Base-by-base conservation (phyloP, 2,329 filamentous ascomycete genomes). In the Colletotrichum zoysiae region DNA sequence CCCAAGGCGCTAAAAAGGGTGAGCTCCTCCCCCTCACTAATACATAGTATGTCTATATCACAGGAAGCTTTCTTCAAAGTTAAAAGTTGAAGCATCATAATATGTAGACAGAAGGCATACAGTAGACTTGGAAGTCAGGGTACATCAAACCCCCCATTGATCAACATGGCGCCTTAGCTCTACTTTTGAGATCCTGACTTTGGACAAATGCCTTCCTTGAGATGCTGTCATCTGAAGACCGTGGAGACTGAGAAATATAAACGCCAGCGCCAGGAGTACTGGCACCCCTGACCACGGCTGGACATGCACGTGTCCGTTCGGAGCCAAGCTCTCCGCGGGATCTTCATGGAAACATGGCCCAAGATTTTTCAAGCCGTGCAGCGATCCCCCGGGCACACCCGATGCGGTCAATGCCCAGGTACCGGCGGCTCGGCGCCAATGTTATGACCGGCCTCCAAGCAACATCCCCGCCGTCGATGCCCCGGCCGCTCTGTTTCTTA, bases 401-500 rank as follows among this genome's bases (percentile, higher is more conserved):
- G 51, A 57, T 58, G 6, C 18, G 51, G 70, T 14, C 70, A 18
- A 26, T 38, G 23, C 26, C 65, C 40, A 71, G 70, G 59, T 64
- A 58, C 53, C 20, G 46, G 42, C 56, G 62, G 65, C 69, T 73
- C 70, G 69, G 70, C 65, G 65, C 70, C 65, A 69, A 62, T 59
- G 65, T 33, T 48, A 8, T 30, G 35, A n/a, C 59, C 59, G 59
- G 51, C n/a, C 33, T 57, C 35, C 70, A 40, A 69, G 70, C 70
- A 71, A 69, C 53, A 71, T 64, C 70, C 70, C 59, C 65, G 70
- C 59, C 70, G 59, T n/a, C 6, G 14, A 53, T 30, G 65, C 38
- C 60, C 55, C 66, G 59, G 70, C 59, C 46, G 18, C 59, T 26
- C 38, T 71, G 59, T 65, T 60, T 64, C 65, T 50, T 60, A 70